Conservation (phyloP, 306 rosid species). For the Acacia confusa region DNA sequence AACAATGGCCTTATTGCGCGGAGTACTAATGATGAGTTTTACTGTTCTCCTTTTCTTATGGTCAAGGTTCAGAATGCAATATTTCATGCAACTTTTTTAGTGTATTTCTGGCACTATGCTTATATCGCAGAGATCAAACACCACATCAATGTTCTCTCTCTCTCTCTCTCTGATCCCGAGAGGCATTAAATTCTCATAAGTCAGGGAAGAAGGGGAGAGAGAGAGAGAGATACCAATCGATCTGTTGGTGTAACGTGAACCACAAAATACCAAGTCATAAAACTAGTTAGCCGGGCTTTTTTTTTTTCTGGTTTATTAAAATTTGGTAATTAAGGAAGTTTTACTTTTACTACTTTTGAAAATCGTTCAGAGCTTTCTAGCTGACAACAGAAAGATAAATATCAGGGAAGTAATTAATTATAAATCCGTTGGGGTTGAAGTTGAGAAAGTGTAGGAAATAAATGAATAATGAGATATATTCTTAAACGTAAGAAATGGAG, state of each 20-base stretch:
- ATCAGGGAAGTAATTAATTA: neutral
- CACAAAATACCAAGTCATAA: neutral
- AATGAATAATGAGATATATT: neutral
- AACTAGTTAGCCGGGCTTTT: neutral
- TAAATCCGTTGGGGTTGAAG: neutral
- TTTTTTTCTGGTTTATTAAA: too few relatives aligned
- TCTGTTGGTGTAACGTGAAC: neutral
- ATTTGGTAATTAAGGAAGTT: too few relatives aligned
- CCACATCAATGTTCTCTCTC: neutral
- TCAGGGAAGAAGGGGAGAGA: neutral
- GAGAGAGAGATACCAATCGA: neutral
- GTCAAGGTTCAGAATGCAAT: conserved; percentile 32
- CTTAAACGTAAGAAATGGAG: neutral
- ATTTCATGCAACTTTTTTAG: conserved; percentile 38
- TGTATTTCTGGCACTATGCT: conserved; percentile 49
- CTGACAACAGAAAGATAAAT: neutral
- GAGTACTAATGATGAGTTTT: neutral
- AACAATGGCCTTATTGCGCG: neutral
- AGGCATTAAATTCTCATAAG: conserved; percentile 34
- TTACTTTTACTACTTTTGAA: too few relatives aligned
- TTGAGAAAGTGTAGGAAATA: neutral
- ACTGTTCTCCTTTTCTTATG: neutral
- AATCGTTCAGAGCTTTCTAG: too few relatives aligned
- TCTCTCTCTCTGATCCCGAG: conserved; percentile 43
- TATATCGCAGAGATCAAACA: conserved; percentile 28